These are phyloP conservation scores for Hibiscus mutabilis DNA, from an alignment of 345 rosid genomes.

Conservation along the genomic window DNA sequence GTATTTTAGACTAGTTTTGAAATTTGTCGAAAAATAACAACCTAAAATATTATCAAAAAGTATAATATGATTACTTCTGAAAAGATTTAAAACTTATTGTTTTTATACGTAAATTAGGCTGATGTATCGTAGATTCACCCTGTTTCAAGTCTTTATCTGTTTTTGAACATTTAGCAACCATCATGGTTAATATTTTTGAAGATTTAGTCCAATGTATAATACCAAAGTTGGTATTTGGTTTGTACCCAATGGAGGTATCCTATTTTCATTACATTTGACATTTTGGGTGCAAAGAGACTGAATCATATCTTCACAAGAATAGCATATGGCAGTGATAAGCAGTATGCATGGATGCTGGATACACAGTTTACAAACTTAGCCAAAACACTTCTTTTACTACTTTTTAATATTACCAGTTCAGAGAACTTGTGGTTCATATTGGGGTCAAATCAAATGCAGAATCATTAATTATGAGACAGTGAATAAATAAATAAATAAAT, in stretches of 20 bases:
- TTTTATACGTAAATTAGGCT: too few relatives aligned
- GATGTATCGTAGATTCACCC: too few relatives aligned
- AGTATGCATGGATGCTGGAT: constrained; percentile 1
- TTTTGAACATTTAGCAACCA: neutral
- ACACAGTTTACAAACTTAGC: neutral
- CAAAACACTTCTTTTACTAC: neutral
- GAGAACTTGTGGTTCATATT: neutral
- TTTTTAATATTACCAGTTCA: too few relatives aligned
- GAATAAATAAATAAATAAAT: neutral
- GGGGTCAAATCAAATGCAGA: neutral
- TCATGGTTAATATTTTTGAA: neutral
- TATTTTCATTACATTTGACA: constrained; percentile 2
- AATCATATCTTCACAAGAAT: constrained; percentile 12
- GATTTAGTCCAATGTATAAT: constrained; percentile 11
- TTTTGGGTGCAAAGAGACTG: constrained; percentile 10
- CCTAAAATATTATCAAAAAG: too few relatives aligned
- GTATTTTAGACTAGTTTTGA: too few relatives aligned
- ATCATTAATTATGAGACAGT: constrained; percentile 1
- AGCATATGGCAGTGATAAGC: constrained; percentile 14
- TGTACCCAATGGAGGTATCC: neutral
- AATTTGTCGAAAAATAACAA: too few relatives aligned
- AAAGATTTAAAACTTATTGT: too few relatives aligned
- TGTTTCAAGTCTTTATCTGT: neutral
- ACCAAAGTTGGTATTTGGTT: neutral
- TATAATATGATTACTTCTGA: too few relatives aligned